Conservation (phyloP, 1,139 yeast genomes). For the Yamadazyma mexicana region DNA sequence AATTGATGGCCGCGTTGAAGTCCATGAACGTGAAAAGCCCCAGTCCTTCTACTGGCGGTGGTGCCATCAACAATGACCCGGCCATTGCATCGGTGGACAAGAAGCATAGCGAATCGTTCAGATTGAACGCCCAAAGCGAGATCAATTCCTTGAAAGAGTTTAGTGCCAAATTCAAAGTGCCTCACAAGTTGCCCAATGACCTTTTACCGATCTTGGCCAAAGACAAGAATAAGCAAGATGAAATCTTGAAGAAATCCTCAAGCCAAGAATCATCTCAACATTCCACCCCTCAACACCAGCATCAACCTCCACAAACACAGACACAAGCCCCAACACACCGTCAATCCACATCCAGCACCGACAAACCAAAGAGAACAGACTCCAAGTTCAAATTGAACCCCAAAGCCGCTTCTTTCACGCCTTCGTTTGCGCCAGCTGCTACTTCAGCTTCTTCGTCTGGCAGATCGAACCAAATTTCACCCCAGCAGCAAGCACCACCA, state of each 20-base stretch:
- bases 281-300: conserved; percentile 1
- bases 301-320: neutral
- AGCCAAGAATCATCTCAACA: conserved; percentile 17
- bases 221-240: conserved; percentile 64
- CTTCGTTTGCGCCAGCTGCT: conserved; percentile 16
- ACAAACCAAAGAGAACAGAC: conserved; percentile 48
- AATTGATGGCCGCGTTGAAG: conserved; percentile 61
- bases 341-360: neutral
- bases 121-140: conserved; percentile 61
- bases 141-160: conserved; percentile 81
- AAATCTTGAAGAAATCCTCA: conserved; percentile 41
- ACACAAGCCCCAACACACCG: conserved; percentile 3
- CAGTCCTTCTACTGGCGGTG: conserved; percentile 60
- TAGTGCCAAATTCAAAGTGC: conserved; percentile 79
- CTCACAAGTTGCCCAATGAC: conserved; percentile 72
- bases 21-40: conserved; percentile 38
- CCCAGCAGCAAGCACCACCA: conserved; percentile 25
- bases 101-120: conserved; percentile 34
- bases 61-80: conserved; percentile 53
- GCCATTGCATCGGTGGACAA: conserved; percentile 61
- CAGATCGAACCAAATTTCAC: conserved; percentile 21
- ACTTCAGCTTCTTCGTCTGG: too few relatives aligned
- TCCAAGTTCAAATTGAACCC: conserved; percentile 68
- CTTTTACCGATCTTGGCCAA: conserved; percentile 73
- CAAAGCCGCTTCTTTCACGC: conserved; percentile 66